Conservation (phyloP, 371 early-diverging fungal genomes). For the Syncephalis fuscata region DNA sequence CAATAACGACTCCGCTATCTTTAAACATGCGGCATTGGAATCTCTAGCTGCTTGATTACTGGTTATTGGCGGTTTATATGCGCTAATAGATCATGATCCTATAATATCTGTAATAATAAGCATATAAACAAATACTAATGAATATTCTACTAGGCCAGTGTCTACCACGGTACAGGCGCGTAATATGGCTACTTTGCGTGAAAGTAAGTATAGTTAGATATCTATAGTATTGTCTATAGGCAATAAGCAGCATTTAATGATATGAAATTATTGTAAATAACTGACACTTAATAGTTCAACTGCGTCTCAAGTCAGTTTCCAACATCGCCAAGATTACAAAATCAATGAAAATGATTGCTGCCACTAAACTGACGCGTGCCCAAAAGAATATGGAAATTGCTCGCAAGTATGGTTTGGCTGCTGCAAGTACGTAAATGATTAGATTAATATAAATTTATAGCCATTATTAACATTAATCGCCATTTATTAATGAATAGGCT, state of each 20-base stretch:
- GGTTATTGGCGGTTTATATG: no score
- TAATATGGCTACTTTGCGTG: slow-evolving; percentile 84
- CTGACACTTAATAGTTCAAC: slow-evolving; percentile 47
- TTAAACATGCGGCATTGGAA: no score
- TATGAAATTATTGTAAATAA: neutral
- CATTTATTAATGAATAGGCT: slow-evolving; percentile 25
- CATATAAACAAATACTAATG: no score
- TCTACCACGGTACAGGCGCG: slow-evolving; percentile 40
- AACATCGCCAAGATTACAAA: slow-evolving; percentile 98
- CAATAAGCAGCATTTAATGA: neutral
- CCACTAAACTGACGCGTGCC: slow-evolving; percentile 92
- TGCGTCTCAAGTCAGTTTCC: slow-evolving; percentile 89
- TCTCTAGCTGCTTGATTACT: no score
- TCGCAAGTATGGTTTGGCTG: slow-evolving; percentile 67
- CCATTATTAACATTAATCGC: no score
- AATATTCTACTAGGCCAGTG: neutral
- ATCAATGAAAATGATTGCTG: slow-evolving; percentile 99
- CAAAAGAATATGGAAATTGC: slow-evolving; percentile 90
- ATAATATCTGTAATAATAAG: no score
- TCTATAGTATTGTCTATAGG: neutral
- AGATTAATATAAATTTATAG: slow-evolving; percentile 1
- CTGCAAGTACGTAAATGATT: slow-evolving; percentile 26
- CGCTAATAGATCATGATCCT: no score
- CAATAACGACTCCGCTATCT: no score
- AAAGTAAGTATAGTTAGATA: slow-evolving; percentile 64